phyloP scores from a whole-genome alignment of 2,329 filamentous ascomycete species.

The Pestalotiopsis sp. region DNA sequence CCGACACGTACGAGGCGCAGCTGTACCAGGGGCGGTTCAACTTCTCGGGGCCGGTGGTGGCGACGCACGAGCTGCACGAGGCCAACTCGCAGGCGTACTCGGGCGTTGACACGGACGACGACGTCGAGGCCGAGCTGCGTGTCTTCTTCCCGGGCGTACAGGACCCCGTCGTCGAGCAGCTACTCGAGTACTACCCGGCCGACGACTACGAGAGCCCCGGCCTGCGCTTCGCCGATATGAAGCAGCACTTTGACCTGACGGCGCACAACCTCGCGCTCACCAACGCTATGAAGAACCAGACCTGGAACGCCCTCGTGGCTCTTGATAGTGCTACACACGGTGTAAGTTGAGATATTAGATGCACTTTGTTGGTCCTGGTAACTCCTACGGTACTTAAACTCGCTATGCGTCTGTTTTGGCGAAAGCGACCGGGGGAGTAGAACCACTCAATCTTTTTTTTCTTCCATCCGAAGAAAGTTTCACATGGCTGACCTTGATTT shows the following conservation, averaged over 20 bases:
- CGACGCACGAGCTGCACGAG: constrained; percentile 38
- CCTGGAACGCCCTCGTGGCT: constrained; percentile 37
- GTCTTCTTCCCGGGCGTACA: constrained; percentile 37
- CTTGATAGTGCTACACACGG: constrained; percentile 35
- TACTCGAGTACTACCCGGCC: constrained; percentile 34
- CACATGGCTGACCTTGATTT: too few relatives aligned
- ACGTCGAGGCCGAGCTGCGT: constrained; percentile 32
- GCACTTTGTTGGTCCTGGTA: too few relatives aligned
- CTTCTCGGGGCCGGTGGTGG: constrained; percentile 36
- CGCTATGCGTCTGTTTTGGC: too few relatives aligned
- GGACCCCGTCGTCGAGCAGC: constrained; percentile 32
- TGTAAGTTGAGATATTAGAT: background rate
- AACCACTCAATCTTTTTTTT: background rate
- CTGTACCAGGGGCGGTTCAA: constrained; percentile 39
- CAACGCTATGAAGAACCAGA: constrained; percentile 36
- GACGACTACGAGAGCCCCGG: constrained; percentile 35
- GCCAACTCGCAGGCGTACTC: constrained; percentile 30
- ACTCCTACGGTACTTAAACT: too few relatives aligned
- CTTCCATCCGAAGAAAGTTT: too few relatives aligned
- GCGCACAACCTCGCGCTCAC: constrained; percentile 37
- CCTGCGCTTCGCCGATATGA: constrained; percentile 37
- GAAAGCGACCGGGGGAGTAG: background rate
- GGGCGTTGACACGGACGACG: constrained; percentile 34
- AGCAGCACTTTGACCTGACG: constrained; percentile 36
- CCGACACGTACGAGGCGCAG: constrained; percentile 38